Base-by-base conservation (phyloP, 352 stramenopile genomes). In the Phytophthora litchii region DNA sequence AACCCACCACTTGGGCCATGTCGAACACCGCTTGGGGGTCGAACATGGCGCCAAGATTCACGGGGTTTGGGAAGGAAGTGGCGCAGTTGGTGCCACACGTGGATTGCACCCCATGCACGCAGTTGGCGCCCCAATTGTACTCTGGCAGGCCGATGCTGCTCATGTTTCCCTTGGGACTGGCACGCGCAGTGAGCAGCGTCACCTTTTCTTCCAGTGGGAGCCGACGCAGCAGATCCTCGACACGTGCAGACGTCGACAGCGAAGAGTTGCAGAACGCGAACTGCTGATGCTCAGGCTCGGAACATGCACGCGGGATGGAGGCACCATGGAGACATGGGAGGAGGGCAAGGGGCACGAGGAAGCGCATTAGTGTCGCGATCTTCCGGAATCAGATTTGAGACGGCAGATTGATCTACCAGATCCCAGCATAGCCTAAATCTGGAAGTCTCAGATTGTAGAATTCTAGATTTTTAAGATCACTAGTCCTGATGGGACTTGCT, bases 81-180 rank as follows among this genome's bases (percentile, higher is more conserved):
- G 94, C 80, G 60, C 74, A 89, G 56, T 86, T 64, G 42, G 77
- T 70, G 48, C 76, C 72, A 66, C 77, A 87, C 16, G 89, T 97
- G 17, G 84, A 88, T 60, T 90, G 91, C 46, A 97, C 80, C 21
- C 94, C 95, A 53, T 98, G 95, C 9, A 98, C 83, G 40, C 86
- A 96, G 70, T 98, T 97, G 45, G 85, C 94, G 25, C 94, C 96
- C 91, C 92, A 98, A 66, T 97, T 84, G 77, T 98, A 98, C 47
- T 91, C 79, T 4, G 89, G 92, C 3, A 98, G 47, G 0, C 79
- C 87, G 3, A 98, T 77, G 19, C 55, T 67, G 37, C 86, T 85
- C 61, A 98, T 86, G 44, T 83, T 88, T 13, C 82, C 84, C n/a
- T 57, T 59, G 1, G 82, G 82, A 41, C 80, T 89, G 9, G 82